Evolutionary conservation across 768 basidiomycete genomes (phyloP).

Genomic region (Boletus rubropictus): DNA sequence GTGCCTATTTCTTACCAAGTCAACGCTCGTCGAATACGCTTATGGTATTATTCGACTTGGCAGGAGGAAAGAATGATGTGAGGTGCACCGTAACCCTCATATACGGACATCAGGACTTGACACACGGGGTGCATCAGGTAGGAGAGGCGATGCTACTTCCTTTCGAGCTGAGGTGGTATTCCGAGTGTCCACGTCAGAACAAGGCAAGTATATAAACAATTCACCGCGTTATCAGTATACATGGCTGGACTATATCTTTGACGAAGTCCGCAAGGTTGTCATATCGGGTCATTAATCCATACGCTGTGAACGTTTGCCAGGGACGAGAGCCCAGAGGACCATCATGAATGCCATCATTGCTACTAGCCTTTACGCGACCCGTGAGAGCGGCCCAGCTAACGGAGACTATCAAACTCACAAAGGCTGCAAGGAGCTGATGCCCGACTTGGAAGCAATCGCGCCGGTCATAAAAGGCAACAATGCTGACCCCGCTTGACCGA

Average conservation of each 20-base stretch:
- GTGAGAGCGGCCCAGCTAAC: background rate
- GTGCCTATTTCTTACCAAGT: background rate
- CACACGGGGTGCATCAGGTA: background rate
- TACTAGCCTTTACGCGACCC: slow-evolving; percentile 20
- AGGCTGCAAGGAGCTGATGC: slow-evolving; percentile 39
- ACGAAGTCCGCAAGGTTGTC: background rate
- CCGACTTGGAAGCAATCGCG: slow-evolving; percentile 56
- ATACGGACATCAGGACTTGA: background rate
- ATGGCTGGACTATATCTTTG: background rate
- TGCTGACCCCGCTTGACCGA: slow-evolving; percentile 66
- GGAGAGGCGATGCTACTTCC: background rate
- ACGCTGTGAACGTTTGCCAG: slow-evolving; percentile 22
- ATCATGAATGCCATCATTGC: slow-evolving; percentile 41
- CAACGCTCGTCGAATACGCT: background rate
- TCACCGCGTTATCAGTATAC: background rate
- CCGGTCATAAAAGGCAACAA: slow-evolving; percentile 71
- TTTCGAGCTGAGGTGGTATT: background rate
- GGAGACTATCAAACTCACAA: slow-evolving; percentile 15
- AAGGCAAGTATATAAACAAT: background rate
- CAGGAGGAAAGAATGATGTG: background rate
- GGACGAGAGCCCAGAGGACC: slow-evolving; percentile 39
- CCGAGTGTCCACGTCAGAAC: background rate
- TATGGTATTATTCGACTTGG: background rate
- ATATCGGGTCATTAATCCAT: slow-evolving; percentile 10
- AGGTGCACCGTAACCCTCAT: background rate